Evolutionary conservation across 805 yeast species (phyloP), one percentile per base, ranked within the genome.

Genomic region (Saccharomyces paradoxus): DNA sequence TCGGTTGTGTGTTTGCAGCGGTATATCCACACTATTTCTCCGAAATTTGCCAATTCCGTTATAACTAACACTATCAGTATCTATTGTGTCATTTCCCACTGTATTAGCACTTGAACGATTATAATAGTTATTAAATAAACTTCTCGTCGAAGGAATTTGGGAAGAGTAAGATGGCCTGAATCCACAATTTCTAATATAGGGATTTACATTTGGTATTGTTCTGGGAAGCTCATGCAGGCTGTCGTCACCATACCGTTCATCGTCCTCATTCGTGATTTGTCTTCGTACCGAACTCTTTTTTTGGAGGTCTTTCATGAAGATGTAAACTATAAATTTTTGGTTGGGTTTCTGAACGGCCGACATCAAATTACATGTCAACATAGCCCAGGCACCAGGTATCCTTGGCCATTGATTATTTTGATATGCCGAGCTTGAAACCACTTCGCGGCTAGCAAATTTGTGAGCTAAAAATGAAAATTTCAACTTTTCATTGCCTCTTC

Each of bases 151-250:
- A 17, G 44, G 44, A 17, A 17, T 21, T 37, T 37, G 44, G 12
- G 44, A 37, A 21, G 44, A 37, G 12, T 17, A 37, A 37, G 44
- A 37, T 17, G 44, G 44, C 24, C 44, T 17, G 13, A 37, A 37
- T 3, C 24, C 44, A 17, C 12, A 10, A 21, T 21, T 37, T 37
- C 44, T 37, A 10, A 9, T 49, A 31, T 49, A 49, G 7, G 41
- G 21, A 49, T 49, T 27, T 10, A 21, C 41, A 26, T 26, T 31
- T 12, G 51, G 51, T 26, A 49, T 49, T 26, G 51, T 49, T 27
- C 51, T 49, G 26, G 51, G 51, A 8, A 49, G 26, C 9, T 41
- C 55, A 27, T 50, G 46, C 13, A 30, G 46, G 32, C 48, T 28
- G 12, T 50, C 50, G 8, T 44, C 50, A 13, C 29, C 30, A 26